These are phyloP conservation scores for Eremomyces bilateralis DNA, from an alignment of 495 filamentous ascomycete genomes.

Conservation along the genomic window DNA sequence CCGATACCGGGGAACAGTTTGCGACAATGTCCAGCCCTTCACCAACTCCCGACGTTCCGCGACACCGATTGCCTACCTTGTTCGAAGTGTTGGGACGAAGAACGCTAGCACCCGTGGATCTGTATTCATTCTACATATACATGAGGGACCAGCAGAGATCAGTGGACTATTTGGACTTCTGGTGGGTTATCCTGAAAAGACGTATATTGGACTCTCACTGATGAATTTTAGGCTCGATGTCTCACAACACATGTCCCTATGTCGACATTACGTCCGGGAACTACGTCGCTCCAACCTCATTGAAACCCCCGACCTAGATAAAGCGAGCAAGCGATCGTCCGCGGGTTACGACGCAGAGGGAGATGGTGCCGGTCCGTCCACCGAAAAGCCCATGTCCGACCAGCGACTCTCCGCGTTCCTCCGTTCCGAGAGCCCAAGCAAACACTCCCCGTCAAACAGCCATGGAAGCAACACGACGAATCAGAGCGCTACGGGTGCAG, in stretches of 20 bases:
- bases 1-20: no score
- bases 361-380: constrained; percentile 26
- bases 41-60: constrained; percentile 10
- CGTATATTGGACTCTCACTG: neutral
- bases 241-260: constrained; percentile 93
- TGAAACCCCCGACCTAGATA: constrained; percentile 78
- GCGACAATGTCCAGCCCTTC: constrained; percentile 4
- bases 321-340: constrained; percentile 65
- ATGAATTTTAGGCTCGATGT: constrained; percentile 77
- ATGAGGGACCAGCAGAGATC: constrained; percentile 97
- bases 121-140: constrained; percentile 98
- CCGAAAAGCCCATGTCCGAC: constrained; percentile 38
- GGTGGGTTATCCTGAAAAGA: constrained; percentile 31
- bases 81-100: constrained; percentile 86
- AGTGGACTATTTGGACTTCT: constrained; percentile 96
- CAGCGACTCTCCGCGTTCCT: constrained; percentile 78
- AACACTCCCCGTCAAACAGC: constrained; percentile 47
- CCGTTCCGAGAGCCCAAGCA: constrained; percentile 43
- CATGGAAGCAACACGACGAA: constrained; percentile 17
- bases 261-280: constrained; percentile 92
- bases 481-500: constrained; percentile 19
- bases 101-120: constrained; percentile 79
- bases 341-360: constrained; percentile 40
- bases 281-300: constrained; percentile 82
- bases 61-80: constrained; percentile 77